Evolutionary conservation across 176 grass and related monocot genomes (phyloP).

Genomic region (Oryza meridionalis): DNA sequence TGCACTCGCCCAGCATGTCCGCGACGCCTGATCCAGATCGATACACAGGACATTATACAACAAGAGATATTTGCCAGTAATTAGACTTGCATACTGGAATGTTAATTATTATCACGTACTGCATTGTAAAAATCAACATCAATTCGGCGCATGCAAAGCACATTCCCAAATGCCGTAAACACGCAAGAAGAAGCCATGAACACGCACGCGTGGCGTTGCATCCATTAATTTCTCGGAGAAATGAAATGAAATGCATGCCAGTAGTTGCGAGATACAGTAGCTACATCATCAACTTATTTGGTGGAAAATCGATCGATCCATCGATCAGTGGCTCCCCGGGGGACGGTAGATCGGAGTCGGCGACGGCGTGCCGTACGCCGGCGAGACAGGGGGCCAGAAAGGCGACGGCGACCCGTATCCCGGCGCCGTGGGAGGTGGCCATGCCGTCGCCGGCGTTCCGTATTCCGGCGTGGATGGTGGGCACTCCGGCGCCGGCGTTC

Average conservation of each 20-base stretch:
- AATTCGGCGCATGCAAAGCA: no score
- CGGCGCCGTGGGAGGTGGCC: background rate
- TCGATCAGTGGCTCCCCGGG: constrained; percentile 1
- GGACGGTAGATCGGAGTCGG: constrained; percentile 38
- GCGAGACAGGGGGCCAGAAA: background rate
- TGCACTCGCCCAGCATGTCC: no score
- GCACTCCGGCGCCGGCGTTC: background rate
- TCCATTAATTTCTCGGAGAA: background rate
- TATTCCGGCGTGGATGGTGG: background rate
- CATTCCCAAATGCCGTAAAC: no score
- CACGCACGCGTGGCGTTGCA: no score
- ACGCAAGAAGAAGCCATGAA: no score
- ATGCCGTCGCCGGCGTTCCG: background rate
- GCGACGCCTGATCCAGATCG: no score
- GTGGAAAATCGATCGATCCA: background rate
- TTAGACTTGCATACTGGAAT: no score
- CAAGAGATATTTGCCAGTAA: no score
- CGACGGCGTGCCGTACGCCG: background rate
- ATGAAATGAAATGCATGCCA: background rate
- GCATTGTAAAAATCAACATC: no score
- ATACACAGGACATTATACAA: no score
- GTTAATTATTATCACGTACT: no score
- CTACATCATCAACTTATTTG: background rate
- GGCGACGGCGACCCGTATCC: background rate
- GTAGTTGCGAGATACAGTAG: background rate